Evolutionary conservation across 2,329 filamentous ascomycete genomes (phyloP).

Genomic region (Elsinoe fawcettii): DNA sequence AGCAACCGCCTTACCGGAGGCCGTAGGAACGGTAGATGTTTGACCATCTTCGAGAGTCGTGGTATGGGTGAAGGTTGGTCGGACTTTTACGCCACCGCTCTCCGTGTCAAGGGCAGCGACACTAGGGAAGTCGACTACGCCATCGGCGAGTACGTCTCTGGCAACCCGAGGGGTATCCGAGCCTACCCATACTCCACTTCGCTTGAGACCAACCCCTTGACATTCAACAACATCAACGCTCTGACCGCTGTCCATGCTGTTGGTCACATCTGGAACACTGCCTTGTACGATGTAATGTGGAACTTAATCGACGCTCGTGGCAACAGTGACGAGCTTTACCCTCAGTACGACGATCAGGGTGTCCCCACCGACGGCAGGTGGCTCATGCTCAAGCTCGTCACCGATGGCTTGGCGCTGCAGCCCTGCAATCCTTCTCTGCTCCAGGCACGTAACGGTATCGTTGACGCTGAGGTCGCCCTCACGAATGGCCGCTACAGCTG

Average conservation of each 20-base stretch:
- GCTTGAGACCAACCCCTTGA: conserved; percentile 43
- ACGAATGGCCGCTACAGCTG: conserved; percentile 47
- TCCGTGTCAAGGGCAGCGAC: conserved; percentile 41
- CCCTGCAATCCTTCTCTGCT: conserved; percentile 50
- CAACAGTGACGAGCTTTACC: conserved; percentile 39
- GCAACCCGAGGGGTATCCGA: conserved; percentile 37
- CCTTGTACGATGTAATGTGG: conserved; percentile 52
- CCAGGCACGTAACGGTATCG: conserved; percentile 47
- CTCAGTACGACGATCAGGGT: conserved; percentile 37
- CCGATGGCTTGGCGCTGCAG: conserved; percentile 45
- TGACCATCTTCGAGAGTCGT: conserved; percentile 41
- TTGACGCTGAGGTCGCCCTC: conserved; percentile 48
- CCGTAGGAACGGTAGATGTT: conserved; percentile 46
- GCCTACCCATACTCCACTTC: conserved; percentile 46
- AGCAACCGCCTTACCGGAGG: conserved; percentile 54
- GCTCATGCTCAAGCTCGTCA: conserved; percentile 46
- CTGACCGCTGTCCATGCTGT: conserved; percentile 38
- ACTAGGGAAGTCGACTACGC: conserved; percentile 41
- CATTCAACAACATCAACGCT: conserved; percentile 38
- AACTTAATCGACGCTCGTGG: conserved; percentile 51
- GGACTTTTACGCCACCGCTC: conserved; percentile 48
- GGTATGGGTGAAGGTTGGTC: conserved; percentile 55
- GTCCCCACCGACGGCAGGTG: conserved; percentile 48
- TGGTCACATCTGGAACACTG: conserved; percentile 47
- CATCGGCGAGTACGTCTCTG: conserved; percentile 41